Evolutionary conservation across 2,329 filamentous ascomycete genomes (phyloP).

Genomic region (Fusarium gaditjirri): DNA sequence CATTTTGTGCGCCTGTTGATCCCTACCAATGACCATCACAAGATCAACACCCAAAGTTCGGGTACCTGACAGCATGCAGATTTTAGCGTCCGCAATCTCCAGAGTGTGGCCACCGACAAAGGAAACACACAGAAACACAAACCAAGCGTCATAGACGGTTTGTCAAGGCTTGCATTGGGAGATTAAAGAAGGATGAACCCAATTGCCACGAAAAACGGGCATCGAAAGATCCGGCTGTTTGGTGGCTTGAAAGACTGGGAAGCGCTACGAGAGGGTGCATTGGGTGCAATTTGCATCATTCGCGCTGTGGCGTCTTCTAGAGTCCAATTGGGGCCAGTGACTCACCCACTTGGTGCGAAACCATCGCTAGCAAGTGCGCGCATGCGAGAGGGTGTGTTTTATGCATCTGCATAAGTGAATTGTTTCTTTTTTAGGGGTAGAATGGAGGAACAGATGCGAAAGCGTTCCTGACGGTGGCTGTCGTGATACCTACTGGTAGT

Average conservation of each 20-base stretch:
- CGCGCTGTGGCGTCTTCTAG: constrained; percentile 30
- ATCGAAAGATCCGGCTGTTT: constrained; percentile 2
- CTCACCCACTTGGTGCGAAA: constrained; percentile 14
- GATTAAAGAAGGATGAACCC: constrained; percentile 29
- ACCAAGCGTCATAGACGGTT: constrained; percentile 22
- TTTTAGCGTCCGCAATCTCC: constrained; percentile 12
- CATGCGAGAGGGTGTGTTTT: constrained; percentile 4
- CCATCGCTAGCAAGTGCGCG: not conserved
- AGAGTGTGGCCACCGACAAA: not conserved
- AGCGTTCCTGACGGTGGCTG: not conserved
- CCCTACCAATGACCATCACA: not conserved
- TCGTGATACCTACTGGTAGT: not conserved
- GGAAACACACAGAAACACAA: not conserved
- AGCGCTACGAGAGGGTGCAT: not conserved
- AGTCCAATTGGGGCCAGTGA: constrained; percentile 1
- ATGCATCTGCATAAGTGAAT: constrained; percentile 14
- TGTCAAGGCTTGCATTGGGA: constrained; percentile 17
- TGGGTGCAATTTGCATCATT: constrained; percentile 20
- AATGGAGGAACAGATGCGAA: not conserved
- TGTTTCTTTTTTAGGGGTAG: not conserved
- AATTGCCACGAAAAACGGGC: constrained; percentile 31
- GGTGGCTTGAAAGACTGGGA: constrained; percentile 8
- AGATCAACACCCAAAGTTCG: constrained; percentile 4
- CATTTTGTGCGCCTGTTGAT: not conserved
- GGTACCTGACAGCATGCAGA: constrained; percentile 35